Conservation (phyloP, 169 alveolate species). For the Eimeria maxima region DNA sequence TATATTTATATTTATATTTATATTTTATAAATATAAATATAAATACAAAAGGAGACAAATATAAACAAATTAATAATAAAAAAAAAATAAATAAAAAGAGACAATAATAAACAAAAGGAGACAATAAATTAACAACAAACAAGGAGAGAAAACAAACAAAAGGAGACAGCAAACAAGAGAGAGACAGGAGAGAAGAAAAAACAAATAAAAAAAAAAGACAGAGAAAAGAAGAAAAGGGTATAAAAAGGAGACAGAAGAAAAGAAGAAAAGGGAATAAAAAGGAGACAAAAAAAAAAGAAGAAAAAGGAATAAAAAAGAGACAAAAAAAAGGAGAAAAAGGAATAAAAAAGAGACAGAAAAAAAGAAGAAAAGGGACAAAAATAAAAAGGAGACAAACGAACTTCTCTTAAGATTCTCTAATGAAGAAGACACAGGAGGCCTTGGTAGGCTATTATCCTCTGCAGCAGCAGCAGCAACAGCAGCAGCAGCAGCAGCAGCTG, state of each 20-base stretch:
- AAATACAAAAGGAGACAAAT: neutral
- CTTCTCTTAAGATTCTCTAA: no score
- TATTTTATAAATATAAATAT: no score
- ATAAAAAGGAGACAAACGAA: neutral
- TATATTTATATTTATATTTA: no score
- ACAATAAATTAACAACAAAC: no score
- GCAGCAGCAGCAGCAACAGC: neutral
- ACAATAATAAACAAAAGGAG: neutral
- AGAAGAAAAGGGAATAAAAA: neutral
- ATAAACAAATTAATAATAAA: neutral
- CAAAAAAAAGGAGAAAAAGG: neutral
- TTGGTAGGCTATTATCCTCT: neutral
- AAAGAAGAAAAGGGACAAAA: neutral
- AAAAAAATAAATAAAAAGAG: neutral
- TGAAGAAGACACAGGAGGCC: no score
- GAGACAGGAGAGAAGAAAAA: no score
- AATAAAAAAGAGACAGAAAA: neutral
- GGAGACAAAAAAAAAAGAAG: no score
- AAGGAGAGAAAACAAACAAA: neutral
- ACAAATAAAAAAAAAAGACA: neutral
- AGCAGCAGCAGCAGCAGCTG: neutral
- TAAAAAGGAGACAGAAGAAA: neutral
- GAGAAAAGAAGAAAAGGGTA: neutral
- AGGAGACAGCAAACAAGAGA: neutral
- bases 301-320: neutral